A percentile compares a stretch with the other conserved stretches of the same genome.
phyloP scores from a whole-genome alignment of 192 early-diverging fungal species.

The Chytriomyces confervae region DNA sequence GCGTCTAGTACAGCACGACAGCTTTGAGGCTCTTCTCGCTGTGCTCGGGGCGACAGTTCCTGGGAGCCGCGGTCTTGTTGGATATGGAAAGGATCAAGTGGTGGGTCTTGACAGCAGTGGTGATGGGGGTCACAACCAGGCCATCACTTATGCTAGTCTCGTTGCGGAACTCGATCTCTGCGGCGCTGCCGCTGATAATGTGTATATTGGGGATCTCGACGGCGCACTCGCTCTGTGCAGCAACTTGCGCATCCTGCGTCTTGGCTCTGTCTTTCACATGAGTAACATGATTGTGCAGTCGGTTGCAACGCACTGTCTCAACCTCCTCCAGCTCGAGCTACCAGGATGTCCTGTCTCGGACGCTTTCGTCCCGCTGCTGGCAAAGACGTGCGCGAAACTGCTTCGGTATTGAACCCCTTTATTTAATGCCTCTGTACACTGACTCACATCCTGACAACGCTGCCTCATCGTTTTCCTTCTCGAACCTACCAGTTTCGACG shows the following conservation, averaged over 20 bases:
- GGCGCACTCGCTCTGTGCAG: slow-evolving; percentile 41
- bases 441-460: background rate
- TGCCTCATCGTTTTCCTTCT: background rate
- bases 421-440: background rate
- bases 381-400: slow-evolving; percentile 47
- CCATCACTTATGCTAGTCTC: slow-evolving; percentile 43
- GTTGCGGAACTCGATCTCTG: slow-evolving; percentile 58
- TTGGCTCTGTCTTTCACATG: slow-evolving; percentile 62
- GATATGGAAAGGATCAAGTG: too few relatives aligned
- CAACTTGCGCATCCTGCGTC: slow-evolving; percentile 47
- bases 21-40: slow-evolving; percentile 51
- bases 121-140: too few relatives aligned
- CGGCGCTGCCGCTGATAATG: slow-evolving; percentile 56
- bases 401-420: slow-evolving; percentile 30
- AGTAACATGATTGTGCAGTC: slow-evolving; percentile 55
- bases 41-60: slow-evolving; percentile 44
- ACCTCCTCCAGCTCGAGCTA: slow-evolving; percentile 56
- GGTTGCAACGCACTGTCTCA: slow-evolving; percentile 45
- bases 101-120: too few relatives aligned
- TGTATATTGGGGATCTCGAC: slow-evolving; percentile 64
- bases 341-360: slow-evolving; percentile 62
- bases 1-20: slow-evolving; percentile 47
- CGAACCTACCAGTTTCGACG: slow-evolving; percentile 38
- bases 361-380: slow-evolving; percentile 52
- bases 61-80: slow-evolving; percentile 5